Base-by-base conservation (phyloP, 225 moss, liverwort and hornwort species). In the Polytrichum formosum region DNA sequence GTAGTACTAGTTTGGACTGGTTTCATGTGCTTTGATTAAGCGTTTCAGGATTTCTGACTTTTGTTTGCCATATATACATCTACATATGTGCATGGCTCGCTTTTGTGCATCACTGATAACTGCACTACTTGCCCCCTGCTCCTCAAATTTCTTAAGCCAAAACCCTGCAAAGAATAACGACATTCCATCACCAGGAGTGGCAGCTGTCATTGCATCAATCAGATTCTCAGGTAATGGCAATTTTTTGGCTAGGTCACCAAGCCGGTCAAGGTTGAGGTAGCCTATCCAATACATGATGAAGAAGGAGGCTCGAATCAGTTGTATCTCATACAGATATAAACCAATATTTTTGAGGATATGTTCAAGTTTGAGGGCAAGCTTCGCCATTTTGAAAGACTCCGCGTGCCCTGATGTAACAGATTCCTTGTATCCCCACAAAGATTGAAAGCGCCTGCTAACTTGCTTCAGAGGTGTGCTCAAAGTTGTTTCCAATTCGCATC, bases 251-350 rank as follows among this genome's bases (percentile, higher is more conserved):
- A 83, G 55, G 6, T 78, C 78, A 2, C 87, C 87, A 1, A 87
- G 69, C 67, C 87, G 75, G 6, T 87, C 87, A 18, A 83, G 78
- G 69, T 87, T 83, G 28, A 83, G 74, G 16, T 87, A 87, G 0
- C 87, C 87, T 72, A 87, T 78, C 83, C 87, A 87, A 70, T 87
- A 87, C 68, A 83, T 81, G 28, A 87, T 72, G 74, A 81, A 83
- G 74, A 87, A 87, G 5, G 83, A 83, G 56, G 87, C 83, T 10
- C 87, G 83, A 26, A 87, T 83, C 55, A 87, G 81, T 72, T 87
- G 87, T 30, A 83, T 80, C 75, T 87, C 83, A 72, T 81, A 81
- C 58, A 83, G 63, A 70, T 83, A 81, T 20, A 87, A 53, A 63
- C 83, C 87, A 69, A 71, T 69, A 55, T 77, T 76, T 63, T 78